Evolutionary conservation across 768 basidiomycete species (phyloP).

Genomic region (Hysterangium stoloniferum): DNA sequence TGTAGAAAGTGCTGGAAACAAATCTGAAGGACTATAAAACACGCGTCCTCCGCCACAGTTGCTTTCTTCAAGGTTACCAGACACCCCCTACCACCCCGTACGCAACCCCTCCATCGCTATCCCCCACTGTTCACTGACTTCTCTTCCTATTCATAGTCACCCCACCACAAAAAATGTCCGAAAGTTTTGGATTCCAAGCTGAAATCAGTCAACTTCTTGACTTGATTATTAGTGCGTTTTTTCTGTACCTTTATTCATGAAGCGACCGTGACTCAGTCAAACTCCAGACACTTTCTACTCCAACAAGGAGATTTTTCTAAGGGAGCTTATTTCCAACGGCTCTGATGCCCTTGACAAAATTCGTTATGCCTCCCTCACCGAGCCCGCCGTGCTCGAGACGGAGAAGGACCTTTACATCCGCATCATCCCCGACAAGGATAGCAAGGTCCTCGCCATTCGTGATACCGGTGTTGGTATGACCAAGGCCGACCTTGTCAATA

Average conservation of each 20-base stretch:
- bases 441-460: constrained; percentile 82
- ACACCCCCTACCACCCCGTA: background rate
- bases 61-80: background rate
- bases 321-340: constrained; percentile 93
- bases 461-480: constrained; percentile 99
- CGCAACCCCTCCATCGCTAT: background rate
- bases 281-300: constrained; percentile 96
- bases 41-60: constrained; percentile 1
- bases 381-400: constrained; percentile 80
- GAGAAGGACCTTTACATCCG: constrained; percentile 93
- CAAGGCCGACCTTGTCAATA: constrained; percentile 99
- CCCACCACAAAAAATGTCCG: constrained; percentile 29
- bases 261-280: constrained; percentile 12
- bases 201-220: constrained; percentile 99
- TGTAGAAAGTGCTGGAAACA: constrained; percentile 11
- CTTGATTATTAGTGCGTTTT: constrained; percentile 87
- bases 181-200: constrained; percentile 95
- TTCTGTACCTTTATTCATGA: constrained; percentile 12
- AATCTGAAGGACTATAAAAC: background rate
- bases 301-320: constrained; percentile 99
- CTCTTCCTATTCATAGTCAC: background rate
- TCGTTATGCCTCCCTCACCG: constrained; percentile 92
- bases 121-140: background rate
- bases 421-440: constrained; percentile 93
- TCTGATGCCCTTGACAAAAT: constrained; percentile 99